phyloP scores from a whole-genome alignment of 2,329 filamentous ascomycete genomes.

The Hymenoscyphus scutula region DNA sequence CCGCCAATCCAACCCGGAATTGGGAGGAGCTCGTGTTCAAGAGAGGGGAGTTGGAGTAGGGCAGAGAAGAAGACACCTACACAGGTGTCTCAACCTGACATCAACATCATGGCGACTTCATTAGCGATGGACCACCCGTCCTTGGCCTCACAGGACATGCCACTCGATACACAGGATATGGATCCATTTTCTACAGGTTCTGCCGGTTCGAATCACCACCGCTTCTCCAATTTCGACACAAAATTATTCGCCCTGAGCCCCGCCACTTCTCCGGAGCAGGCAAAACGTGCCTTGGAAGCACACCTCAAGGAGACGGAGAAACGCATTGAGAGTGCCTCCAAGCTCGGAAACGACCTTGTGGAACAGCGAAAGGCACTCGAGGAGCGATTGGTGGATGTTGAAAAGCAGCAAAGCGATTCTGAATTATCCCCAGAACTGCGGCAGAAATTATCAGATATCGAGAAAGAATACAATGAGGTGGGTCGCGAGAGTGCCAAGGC shows the following conservation, averaged over 20 bases:
- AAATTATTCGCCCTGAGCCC: constrained; percentile 76
- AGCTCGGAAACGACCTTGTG: constrained; percentile 81
- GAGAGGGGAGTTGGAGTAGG: constrained; percentile 10
- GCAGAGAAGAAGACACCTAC: not conserved
- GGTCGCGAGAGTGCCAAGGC: constrained; percentile 85
- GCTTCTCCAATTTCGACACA: constrained; percentile 80
- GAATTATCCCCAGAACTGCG: constrained; percentile 82
- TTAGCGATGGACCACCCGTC: constrained; percentile 30
- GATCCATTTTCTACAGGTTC: constrained; percentile 58
- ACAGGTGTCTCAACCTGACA: not conserved
- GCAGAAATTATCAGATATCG: constrained; percentile 78
- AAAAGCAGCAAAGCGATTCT: constrained; percentile 70
- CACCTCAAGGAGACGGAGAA: constrained; percentile 92
- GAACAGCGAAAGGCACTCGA: constrained; percentile 82
- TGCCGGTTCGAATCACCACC: constrained; percentile 61
- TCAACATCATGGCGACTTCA: constrained; percentile 28
- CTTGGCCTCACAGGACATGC: constrained; percentile 25
- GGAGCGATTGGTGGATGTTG: constrained; percentile 80
- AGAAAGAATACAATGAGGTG: constrained; percentile 93
- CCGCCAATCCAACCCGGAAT: constrained; percentile 12
- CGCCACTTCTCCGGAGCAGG: constrained; percentile 76
- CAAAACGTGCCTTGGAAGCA: constrained; percentile 83
- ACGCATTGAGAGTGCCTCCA: constrained; percentile 85
- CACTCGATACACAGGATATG: constrained; percentile 21
- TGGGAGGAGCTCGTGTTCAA: not conserved